Percentiles rank a stretch among this genome's conserved stretches.
Conservation (phyloP, 2,329 filamentous ascomycete genomes). For the Fusarium proliferatum region DNA sequence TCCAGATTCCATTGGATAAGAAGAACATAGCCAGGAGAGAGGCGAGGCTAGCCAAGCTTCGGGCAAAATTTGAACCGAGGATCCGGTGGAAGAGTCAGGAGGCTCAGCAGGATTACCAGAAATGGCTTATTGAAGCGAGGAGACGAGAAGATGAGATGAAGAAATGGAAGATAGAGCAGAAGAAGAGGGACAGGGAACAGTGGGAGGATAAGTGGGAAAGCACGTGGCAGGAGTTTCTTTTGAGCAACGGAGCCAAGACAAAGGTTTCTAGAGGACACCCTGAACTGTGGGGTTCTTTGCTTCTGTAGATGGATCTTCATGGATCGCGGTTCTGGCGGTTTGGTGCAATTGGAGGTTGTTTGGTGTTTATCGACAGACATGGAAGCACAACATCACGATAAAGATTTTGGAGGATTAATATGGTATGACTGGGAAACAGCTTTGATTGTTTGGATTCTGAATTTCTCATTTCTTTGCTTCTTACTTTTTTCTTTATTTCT, state of each 20-base stretch:
- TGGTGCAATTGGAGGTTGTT: not conserved
- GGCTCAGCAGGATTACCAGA: not conserved
- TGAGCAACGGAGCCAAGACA: not conserved
- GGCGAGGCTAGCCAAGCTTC: not conserved
- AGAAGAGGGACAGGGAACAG: not conserved
- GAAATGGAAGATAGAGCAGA: not conserved
- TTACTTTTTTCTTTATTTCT: not conserved
- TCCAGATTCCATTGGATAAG: not conserved
- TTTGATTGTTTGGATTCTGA: accelerated
- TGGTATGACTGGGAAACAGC: accelerated
- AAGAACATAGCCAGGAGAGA: accelerated
- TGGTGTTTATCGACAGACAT: accelerated
- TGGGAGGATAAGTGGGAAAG: not conserved
- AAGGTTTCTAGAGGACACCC: not conserved
- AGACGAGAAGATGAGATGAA: too few species aligned
- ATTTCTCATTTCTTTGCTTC: not conserved
- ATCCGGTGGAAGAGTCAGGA: not conserved
- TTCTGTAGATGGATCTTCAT: accelerated
- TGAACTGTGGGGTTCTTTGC: not conserved
- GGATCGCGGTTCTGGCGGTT: not conserved
- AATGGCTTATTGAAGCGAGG: not conserved
- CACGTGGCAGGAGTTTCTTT: not conserved
- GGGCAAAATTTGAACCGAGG: not conserved
- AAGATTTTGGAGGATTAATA: not conserved
- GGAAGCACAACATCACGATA: too few species aligned